A percentile compares a stretch with the other conserved stretches of the same genome.
Conservation (phyloP, 495 filamentous ascomycete genomes). For the Sporormia fimetaria region DNA sequence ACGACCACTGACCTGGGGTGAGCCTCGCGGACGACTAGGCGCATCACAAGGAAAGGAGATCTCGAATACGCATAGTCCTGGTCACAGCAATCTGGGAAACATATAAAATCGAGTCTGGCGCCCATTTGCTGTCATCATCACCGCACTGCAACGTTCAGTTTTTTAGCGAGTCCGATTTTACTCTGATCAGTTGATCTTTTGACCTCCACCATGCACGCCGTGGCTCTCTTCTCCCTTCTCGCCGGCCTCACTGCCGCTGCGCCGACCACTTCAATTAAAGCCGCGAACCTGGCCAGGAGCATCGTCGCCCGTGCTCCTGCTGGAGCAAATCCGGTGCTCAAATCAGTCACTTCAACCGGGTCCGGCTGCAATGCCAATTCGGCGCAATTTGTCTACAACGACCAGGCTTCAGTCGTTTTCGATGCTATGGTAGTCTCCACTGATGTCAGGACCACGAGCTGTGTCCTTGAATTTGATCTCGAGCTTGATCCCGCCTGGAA, state of each 20-base stretch:
- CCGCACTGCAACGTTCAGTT: too few species aligned
- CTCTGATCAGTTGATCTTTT: too few species aligned
- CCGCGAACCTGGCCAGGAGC: background rate
- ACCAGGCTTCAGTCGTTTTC: constrained; percentile 6
- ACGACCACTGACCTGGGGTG: too few species aligned
- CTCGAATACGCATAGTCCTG: too few species aligned
- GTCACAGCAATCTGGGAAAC: too few species aligned
- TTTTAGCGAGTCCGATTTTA: too few species aligned
- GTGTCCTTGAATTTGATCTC: constrained; percentile 6
- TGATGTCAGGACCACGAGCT: background rate
- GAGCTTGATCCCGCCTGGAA: constrained; percentile 10
- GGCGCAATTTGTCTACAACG: constrained; percentile 3
- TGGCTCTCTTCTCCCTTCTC: background rate
- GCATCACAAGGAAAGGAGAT: too few species aligned
- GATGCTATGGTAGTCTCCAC: constrained; percentile 1
- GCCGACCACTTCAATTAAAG: background rate
- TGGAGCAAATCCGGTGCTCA: constrained; percentile 13
- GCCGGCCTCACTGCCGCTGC: background rate
- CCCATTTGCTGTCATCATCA: too few species aligned
- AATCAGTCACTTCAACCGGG: constrained; percentile 7
- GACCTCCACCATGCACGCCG: background rate
- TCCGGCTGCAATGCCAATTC: constrained; percentile 13
- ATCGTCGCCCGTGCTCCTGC: constrained; percentile 9
- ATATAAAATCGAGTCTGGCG: too few species aligned
- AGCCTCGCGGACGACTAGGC: too few species aligned